phyloP scores from a whole-genome alignment of 2,329 filamentous ascomycete species.

The Apiospora malaysiana region DNA sequence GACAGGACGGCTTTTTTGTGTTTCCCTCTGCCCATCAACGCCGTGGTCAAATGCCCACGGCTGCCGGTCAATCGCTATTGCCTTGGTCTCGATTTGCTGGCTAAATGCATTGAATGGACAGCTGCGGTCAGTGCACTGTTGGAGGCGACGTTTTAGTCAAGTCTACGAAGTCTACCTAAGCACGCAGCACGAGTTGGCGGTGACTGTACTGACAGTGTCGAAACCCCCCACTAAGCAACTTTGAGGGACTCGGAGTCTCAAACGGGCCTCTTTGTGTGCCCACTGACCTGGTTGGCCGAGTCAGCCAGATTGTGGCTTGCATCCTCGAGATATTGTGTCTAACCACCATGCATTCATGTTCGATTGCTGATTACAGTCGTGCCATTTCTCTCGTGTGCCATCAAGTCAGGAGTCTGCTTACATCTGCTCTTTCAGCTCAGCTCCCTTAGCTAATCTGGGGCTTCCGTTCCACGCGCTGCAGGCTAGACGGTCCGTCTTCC shows the following conservation, averaged over 20 bases:
- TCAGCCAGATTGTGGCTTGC: slow-evolving; percentile 6
- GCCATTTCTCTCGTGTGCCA: background rate
- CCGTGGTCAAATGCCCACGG: background rate
- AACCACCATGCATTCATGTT: background rate
- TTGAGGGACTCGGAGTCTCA: background rate
- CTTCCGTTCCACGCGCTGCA: background rate
- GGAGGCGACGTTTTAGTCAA: background rate
- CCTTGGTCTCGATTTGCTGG: background rate
- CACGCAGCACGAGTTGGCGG: background rate
- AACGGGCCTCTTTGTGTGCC: background rate
- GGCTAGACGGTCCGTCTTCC: slow-evolving; percentile 19
- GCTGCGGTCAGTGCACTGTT: background rate
- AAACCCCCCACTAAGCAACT: background rate
- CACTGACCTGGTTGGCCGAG: background rate
- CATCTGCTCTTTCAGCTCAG: background rate
- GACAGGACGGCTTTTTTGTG: background rate
- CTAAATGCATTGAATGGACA: background rate
- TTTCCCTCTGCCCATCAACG: background rate
- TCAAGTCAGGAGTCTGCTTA: background rate
- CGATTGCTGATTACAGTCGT: background rate
- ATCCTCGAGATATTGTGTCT: background rate
- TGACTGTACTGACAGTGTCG: background rate
- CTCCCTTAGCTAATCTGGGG: slow-evolving; percentile 10
- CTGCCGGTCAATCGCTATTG: background rate
- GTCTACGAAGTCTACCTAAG: background rate